Conservation (phyloP, 2,329 filamentous ascomycete genomes). For the Fusarium coicis region DNA sequence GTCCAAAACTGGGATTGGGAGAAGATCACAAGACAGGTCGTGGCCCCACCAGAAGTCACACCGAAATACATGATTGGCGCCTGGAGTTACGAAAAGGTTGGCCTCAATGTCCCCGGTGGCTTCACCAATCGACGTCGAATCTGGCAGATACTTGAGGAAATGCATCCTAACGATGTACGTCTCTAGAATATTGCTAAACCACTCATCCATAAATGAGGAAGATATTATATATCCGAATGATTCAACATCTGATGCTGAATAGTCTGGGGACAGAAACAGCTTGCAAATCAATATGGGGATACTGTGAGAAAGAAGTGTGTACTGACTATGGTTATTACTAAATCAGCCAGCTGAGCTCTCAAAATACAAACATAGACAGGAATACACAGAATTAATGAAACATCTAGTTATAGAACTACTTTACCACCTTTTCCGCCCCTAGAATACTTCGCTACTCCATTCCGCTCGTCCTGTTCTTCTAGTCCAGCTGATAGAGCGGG, state of each 20-base stretch:
- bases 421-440: not conserved
- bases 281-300: not conserved
- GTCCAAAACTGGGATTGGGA: not conserved
- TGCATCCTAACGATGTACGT: not conserved
- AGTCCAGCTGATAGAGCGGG: slow-evolving; percentile 45
- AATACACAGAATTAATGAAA: not conserved
- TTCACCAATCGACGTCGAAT: slow-evolving; percentile 12
- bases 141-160: slow-evolving; percentile 23
- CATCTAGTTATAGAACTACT: not conserved
- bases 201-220: not conserved
- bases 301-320: not conserved
- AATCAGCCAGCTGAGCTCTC: not conserved
- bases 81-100: not conserved
- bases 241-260: not conserved
- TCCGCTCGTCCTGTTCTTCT: not conserved
- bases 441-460: not conserved
- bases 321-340: not conserved
- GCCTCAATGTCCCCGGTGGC: not conserved
- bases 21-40: slow-evolving; percentile 6
- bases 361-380: not conserved
- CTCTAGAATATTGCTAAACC: too few relatives aligned
- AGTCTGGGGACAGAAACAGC: not conserved
- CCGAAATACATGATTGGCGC: not conserved
- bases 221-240: not conserved
- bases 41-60: not conserved